Conservation (phyloP, 257 asterid genomes). For the Nicotiana paniculata region DNA sequence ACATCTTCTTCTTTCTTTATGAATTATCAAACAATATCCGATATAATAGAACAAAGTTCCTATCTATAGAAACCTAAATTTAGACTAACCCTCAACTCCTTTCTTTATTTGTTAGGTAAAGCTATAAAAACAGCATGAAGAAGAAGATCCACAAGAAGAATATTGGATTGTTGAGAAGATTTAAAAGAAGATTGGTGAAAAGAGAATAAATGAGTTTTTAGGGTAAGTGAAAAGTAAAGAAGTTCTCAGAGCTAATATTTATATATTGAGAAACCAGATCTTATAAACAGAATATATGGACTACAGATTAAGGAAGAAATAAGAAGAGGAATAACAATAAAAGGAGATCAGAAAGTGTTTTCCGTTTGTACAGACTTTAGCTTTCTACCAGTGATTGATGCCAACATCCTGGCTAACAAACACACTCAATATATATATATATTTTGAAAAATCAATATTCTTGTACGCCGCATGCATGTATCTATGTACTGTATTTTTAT, state of each 20-base stretch:
- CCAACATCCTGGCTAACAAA: conserved; percentile 3
- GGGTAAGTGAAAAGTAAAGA: neutral
- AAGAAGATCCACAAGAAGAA: neutral
- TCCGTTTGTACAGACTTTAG: neutral
- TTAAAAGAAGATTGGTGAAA: neutral
- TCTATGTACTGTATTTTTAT: neutral
- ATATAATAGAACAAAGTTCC: neutral
- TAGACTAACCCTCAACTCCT: neutral
- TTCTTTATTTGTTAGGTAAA: neutral
- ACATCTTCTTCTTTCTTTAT: neutral
- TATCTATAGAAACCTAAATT: neutral
- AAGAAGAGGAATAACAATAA: neutral
- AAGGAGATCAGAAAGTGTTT: conserved; percentile 3
- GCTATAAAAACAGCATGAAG: neutral
- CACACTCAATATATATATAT: neutral
- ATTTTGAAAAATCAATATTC: neutral
- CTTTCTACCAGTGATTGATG: conserved; percentile 2
- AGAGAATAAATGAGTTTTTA: neutral
- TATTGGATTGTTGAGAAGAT: neutral
- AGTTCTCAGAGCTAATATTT: neutral
- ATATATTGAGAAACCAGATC: neutral
- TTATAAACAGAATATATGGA: neutral
- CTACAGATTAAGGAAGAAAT: neutral
- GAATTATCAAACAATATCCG: neutral
- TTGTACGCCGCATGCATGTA: neutral